Base-by-base conservation (phyloP, 306 rosid species). In the Cicer chorassanicum region DNA sequence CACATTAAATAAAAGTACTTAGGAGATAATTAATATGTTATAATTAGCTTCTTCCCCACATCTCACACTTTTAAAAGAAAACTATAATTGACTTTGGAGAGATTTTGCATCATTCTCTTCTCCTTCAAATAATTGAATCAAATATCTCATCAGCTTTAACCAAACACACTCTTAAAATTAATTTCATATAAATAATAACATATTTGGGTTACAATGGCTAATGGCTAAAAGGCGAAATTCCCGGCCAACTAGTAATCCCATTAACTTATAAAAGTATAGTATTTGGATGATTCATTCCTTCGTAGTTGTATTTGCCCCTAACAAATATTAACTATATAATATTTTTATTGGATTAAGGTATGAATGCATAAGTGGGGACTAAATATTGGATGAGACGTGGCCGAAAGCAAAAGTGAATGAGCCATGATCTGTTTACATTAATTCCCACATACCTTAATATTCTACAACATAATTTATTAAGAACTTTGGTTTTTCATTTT, bases 331-430 rank as follows among this genome's bases (percentile, higher is more conserved):
- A 29, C 36, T 29, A 29, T 29, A 29, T 29, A 29, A 5, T 29
- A 50, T 13, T 55, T 41, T 57, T 42, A 81, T 85, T 84, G 59
- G 64, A 69, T 36, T 55, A 9, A 48, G 8, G 70, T 71, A 86
- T 72, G 81, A 80, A 65, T 36, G 51, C 67, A 3, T 77, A 29
- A 38, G 83, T 69, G 81, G 86, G 81, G 78, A 82, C 63, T 81
- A 46, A 65, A 44, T 81, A 76, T 63, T 78, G 66, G 79, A 78
- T 80, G 79, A 82, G 78, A 71, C 73, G 68, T 78, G 65, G 89
- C 90, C 85, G 90, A 86, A 86, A 86, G 89, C 80, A 83, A 78
- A 84, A 84, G 77, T 67, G 40, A 42, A 43, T 11, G 15, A 74
- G 9, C 71, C 66, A 49, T 60, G 16, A 65, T 70, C 79, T 14